These are phyloP conservation scores for Dothideomycetidae sp. DNA, from an alignment of 2,329 filamentous ascomycete species.

Conservation along the genomic window DNA sequence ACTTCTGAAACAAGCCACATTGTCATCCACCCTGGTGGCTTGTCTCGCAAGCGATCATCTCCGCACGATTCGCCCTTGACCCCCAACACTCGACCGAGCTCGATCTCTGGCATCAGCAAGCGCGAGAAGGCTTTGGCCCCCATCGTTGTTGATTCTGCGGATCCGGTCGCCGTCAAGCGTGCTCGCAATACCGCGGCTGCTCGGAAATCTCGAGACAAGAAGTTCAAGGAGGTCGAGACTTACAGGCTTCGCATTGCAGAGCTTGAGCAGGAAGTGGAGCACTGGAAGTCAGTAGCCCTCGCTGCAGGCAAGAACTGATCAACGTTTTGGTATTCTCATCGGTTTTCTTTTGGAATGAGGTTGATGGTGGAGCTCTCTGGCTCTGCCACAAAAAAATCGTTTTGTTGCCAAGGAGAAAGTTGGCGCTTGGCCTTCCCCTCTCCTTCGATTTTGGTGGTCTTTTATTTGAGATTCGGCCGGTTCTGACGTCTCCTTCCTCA, in stretches of 20 bases:
- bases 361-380: conserved; percentile 13
- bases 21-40: conserved; percentile 25
- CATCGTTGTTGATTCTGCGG: conserved; percentile 60
- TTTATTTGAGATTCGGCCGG: conserved; percentile 22
- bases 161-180: conserved; percentile 76
- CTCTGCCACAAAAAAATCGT: neutral
- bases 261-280: conserved; percentile 28
- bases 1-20: conserved; percentile 22
- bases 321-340: neutral
- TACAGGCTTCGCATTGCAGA: conserved; percentile 56
- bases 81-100: conserved; percentile 45
- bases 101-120: conserved; percentile 58
- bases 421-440: neutral
- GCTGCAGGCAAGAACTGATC: conserved; percentile 8
- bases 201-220: conserved; percentile 80
- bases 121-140: conserved; percentile 69
- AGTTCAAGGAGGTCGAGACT: conserved; percentile 60
- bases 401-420: neutral
- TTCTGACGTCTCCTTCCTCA: conserved; percentile 37
- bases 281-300: conserved; percentile 19
- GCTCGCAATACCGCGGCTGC: conserved; percentile 87
- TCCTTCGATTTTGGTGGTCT: conserved; percentile 1
- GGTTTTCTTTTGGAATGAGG: neutral
- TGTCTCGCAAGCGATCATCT: conserved; percentile 23
- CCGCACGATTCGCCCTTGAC: conserved; percentile 31